Evolutionary conservation across 768 basidiomycete species (phyloP).

Genomic region (Tylopilus cervinicoccineus): DNA sequence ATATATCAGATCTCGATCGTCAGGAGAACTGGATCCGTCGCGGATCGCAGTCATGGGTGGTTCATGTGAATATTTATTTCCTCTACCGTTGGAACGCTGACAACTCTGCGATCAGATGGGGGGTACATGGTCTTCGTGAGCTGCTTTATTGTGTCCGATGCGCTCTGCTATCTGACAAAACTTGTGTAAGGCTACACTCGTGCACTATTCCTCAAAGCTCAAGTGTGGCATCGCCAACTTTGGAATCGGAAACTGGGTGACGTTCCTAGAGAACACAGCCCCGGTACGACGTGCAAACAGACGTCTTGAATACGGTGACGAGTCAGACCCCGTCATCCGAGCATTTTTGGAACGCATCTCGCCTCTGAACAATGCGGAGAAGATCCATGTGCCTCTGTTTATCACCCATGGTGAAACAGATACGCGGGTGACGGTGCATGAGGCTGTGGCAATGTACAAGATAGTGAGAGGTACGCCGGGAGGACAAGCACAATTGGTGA

Average conservation of each 20-base stretch:
- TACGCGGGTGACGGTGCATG: conserved; percentile 36
- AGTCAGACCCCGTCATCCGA: conserved; percentile 34
- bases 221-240: conserved; percentile 40
- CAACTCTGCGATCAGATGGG: conserved; percentile 26
- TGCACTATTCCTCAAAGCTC: conserved; percentile 39
- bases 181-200: conserved; percentile 34
- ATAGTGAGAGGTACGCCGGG: conserved; percentile 23
- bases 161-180: background rate
- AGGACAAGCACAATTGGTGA: conserved; percentile 34
- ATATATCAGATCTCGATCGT: conserved; percentile 31
- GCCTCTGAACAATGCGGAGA: conserved; percentile 35
- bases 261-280: conserved; percentile 42
- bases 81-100: background rate
- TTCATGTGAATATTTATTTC: conserved; percentile 30
- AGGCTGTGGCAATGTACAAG: conserved; percentile 37
- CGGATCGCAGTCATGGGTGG: conserved; percentile 42
- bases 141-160: background rate
- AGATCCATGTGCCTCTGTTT: conserved; percentile 34
- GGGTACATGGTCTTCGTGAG: conserved; percentile 40
- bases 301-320: conserved; percentile 40
- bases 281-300: conserved; percentile 32
- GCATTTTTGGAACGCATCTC: conserved; percentile 38
- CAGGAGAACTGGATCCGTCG: conserved; percentile 31
- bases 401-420: conserved; percentile 43
- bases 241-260: conserved; percentile 38